Base-by-base conservation (phyloP, 192 early-diverging fungal genomes). In the Coemansia sp. region DNA sequence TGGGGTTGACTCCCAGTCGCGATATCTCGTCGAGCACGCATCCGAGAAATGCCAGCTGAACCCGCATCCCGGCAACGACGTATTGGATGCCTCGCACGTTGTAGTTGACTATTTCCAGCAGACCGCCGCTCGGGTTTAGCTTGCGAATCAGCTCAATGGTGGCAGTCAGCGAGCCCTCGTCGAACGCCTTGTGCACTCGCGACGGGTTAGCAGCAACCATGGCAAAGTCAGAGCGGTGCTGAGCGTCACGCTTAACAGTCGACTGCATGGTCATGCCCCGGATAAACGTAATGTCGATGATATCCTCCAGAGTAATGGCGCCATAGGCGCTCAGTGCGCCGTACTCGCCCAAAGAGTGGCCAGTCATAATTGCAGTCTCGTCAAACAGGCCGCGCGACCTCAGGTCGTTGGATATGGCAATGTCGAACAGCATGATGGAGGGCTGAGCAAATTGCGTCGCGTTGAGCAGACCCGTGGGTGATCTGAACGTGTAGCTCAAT, bases 221-320 rank as follows among this genome's bases (percentile, higher is more conserved):
- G 81, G 90, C 94, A 82, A 94, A 98, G 65, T 92, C 85, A 50
- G 96, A 96, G n/a, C 90, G 86, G 38, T 91, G 86, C 21, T 82
- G 33, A 1, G 74, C 70, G 60, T 95, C 94, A 59, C 94, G 89
- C 58, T 84, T 85, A 2, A 98, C 96, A 18, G 93, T 91, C 39
- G 90, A 83, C 85, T 96, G 96, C 96, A 98, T 96, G n/a, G 94
- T 95, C 92, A 95, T 93, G 68, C 96, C 96, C 73, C 96, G 91
- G 85, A 94, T 93, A 82, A 98, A 96, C 21, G 93, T 92, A 21
- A 98, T 90, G 66, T 96, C 94, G 40, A 95, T 88, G 9, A 95
- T 73, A 21, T 89, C 85, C 71, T 95, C 92, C 59, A 95, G 85
- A 16, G 89, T 82, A 23, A 96, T 81, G 3, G 94, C 87, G 61